Evolutionary conservation across 164 flowering plant species (phyloP), one percentile per base, ranked within the genome.

Genomic region (Pachysandra terminalis): DNA sequence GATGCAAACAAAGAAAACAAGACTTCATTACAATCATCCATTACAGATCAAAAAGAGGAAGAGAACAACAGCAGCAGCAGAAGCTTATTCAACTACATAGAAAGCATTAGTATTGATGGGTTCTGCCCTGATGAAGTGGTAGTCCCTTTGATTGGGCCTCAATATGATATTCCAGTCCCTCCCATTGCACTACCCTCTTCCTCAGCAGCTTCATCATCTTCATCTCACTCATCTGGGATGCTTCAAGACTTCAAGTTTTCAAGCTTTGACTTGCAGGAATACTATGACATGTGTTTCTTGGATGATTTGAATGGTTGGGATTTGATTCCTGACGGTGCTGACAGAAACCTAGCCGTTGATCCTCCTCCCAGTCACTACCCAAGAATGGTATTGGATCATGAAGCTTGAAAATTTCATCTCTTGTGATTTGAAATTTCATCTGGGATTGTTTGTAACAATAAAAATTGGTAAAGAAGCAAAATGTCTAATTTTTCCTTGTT

Each of bases 71-170:
- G n/a, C n/a, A n/a, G n/a, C n/a, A n/a, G n/a, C n/a, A n/a, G n/a
- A n/a, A 55, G 28, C 51, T 40, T 68, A 57, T 57, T 77, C 56
- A 71, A 28, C 7, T 59, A 48, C 56, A 32, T 61, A 32, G 48
- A 65, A 25, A n/a, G 16, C 32, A 65, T 53, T 66, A n/a, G n/a
- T n/a, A n/a, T n/a, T n/a, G 63, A 74, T 67, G 72, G 76, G 12
- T 87, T 86, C 68, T 80, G 87, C 78, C 78, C 80, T 12, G 92
- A 90, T 67, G 96, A 90, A 65, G 86, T n/a, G n/a, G n/a, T n/a
- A n/a, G n/a, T 87, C 45, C 92, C 92, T 13, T 24, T 87, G 27
- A 77, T 85, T 64, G 74, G 86, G 45, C 88, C 90, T n/a, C n/a
- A n/a, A 0, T 76, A 86, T 77, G 90, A 87, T 59, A 86, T 86